Conservation (phyloP, 305 asterid species). For the Fraxinus platypoda region DNA sequence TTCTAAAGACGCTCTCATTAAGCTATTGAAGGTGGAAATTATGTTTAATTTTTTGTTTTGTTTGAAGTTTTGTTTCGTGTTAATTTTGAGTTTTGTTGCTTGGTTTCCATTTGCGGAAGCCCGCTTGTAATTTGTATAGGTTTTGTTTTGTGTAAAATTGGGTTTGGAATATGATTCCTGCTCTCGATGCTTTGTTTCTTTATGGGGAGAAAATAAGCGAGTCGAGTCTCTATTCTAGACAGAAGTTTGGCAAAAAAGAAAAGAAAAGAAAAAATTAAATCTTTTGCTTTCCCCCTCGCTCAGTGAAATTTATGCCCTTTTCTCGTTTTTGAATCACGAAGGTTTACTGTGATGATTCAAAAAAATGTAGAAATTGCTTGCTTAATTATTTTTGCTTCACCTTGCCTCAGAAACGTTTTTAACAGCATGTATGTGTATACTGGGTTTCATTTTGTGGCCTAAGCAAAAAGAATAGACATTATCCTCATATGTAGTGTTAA, state of each 20-base stretch:
- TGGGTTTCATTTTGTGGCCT: not conserved
- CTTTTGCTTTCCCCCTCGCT: not conserved
- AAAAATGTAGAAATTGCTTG: not conserved
- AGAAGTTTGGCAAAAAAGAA: not conserved
- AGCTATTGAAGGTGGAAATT: slow-evolving; percentile 64
- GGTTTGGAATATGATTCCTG: slow-evolving; percentile 38
- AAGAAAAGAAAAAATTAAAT: not conserved
- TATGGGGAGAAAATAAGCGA: not conserved
- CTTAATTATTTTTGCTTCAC: slow-evolving; percentile 12
- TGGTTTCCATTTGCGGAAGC: slow-evolving; percentile 22
- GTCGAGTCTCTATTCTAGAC: not conserved
- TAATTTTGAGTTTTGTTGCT: slow-evolving; percentile 9
- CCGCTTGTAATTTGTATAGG: slow-evolving; percentile 16
- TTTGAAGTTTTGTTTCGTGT: slow-evolving; percentile 9
- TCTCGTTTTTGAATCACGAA: not conserved
- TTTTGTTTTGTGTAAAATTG: not conserved
- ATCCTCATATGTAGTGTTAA: not conserved
- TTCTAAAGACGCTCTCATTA: slow-evolving; percentile 74
- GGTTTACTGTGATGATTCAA: not conserved
- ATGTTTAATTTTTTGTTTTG: not conserved
- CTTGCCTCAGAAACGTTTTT: not conserved
- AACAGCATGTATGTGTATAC: not conserved
- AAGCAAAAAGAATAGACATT: not conserved
- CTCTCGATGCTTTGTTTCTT: not conserved
- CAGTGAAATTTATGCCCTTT: not conserved